These are phyloP conservation scores for Mycocentrospora acerina DNA, from an alignment of 2,329 filamentous ascomycete species.

Conservation along the genomic window DNA sequence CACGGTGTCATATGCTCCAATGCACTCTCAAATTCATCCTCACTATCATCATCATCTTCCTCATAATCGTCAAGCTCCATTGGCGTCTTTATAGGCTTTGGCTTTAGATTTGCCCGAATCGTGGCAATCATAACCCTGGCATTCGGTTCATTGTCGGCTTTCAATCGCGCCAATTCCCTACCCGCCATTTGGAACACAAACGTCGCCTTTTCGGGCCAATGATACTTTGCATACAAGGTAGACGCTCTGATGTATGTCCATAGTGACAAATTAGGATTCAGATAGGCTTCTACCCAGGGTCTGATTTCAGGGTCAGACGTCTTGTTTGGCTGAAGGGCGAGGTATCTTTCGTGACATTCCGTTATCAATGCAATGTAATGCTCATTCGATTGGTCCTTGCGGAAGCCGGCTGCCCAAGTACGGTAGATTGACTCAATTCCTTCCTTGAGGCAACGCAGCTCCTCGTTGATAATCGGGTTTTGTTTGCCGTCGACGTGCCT, in stretches of 20 bases:
- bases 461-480: constrained; percentile 7
- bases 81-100: constrained; percentile 28
- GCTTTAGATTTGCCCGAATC: constrained; percentile 35
- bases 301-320: constrained; percentile 10
- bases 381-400: constrained; percentile 4
- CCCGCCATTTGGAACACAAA: constrained; percentile 47
- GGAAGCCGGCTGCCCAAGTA: constrained; percentile 9
- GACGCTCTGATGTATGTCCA: constrained; percentile 54
- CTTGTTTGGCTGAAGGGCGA: constrained; percentile 19
- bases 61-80: constrained; percentile 7
- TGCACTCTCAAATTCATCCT: constrained; percentile 20
- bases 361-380: constrained; percentile 16
- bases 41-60: constrained; percentile 16
- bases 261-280: constrained; percentile 6
- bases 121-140: constrained; percentile 15
- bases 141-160: constrained; percentile 18
- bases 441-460: constrained; percentile 6
- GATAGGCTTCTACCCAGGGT: constrained; percentile 16
- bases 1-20: neutral
- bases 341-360: constrained; percentile 20
- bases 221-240: constrained; percentile 36
- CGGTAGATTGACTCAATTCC: constrained; percentile 2
- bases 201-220: constrained; percentile 11
- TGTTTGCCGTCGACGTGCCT: constrained; percentile 1
- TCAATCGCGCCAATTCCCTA: constrained; percentile 42